phyloP scores from a whole-genome alignment of 768 basidiomycete species.

The Serendipita sp. region DNA sequence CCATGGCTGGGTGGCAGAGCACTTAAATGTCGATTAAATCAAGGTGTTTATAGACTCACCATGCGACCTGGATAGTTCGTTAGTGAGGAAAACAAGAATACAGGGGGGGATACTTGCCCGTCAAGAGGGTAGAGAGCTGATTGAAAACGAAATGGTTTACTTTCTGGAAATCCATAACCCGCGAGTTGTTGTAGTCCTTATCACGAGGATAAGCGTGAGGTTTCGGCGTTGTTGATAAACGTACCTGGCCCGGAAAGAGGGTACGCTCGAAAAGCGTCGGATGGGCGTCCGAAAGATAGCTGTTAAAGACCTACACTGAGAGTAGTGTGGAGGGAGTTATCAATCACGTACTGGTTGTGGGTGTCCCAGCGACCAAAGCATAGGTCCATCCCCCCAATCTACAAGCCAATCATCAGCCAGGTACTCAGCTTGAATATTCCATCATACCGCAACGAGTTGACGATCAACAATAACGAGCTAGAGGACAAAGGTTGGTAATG shows the following conservation, averaged over 20 bases:
- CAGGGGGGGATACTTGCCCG: constrained; percentile 25
- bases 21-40: background rate
- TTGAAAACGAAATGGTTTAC: constrained; percentile 66
- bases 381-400: constrained; percentile 85
- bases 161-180: constrained; percentile 63
- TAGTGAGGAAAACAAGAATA: background rate
- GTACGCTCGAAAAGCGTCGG: constrained; percentile 68
- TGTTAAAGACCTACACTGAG: constrained; percentile 4
- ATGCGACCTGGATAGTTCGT: background rate
- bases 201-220: background rate
- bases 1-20: background rate
- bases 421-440: background rate
- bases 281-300: constrained; percentile 79
- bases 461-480: constrained; percentile 74
- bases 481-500: background rate
- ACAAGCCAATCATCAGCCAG: constrained; percentile 20
- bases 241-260: constrained; percentile 60
- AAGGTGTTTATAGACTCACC: background rate
- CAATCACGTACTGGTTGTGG: constrained; percentile 37
- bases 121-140: constrained; percentile 47
- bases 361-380: constrained; percentile 98
- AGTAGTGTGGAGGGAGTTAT: background rate
- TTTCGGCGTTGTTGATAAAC: background rate
- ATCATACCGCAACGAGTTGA: constrained; percentile 27
- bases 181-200: constrained; percentile 84